Evolutionary conservation across 2,329 filamentous ascomycete species (phyloP), one percentile per base, ranked within the genome.

Genomic region (Talaromyces sp.): DNA sequence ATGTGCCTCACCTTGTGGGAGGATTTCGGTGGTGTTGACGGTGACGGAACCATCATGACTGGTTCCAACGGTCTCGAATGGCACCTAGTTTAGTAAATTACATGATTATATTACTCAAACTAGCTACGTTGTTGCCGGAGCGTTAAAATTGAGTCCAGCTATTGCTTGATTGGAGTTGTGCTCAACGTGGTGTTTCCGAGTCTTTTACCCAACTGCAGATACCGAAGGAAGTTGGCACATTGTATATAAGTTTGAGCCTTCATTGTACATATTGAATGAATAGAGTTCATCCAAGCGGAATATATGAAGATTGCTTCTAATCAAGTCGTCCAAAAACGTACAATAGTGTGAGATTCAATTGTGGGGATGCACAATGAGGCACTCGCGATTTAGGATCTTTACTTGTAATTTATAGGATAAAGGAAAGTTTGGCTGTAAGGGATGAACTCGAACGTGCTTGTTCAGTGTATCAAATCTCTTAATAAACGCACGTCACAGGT

Each of bases 1-100:
- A 65, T 65, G 64, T 65, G 64, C 59, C 10, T 61, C 10, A 38
- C 7, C n/a, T 40, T 63, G 40, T 65, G 64, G 64, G 53, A 58
- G 53, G 64, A 27, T 36, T 65, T 65, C n/a, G 64, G 64, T 25
- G 60, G 64, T 27, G 8, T 22, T 27, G 53, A 63, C 10, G 59
- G 59, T n/a, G 64, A 65, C 25, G 64, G 64, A 19, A 65, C 64
- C 43, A 47, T 51, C 17, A 65, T 65, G 61, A 56, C 49, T 27
- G 61, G 49, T 11, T 8, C 49, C n/a, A 49, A 63, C 27, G 49
- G 25, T 2, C 38, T 40, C 8, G 25, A 63, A 36, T 63, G 61
- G 61, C 34, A n/a, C 19, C 61, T 63, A 8, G 61, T 58, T 45
- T 11, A 63, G 51, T 49, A 31, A n/a, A 10, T 15, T 15, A 27